Evolutionary conservation across 352 stramenopile species (phyloP), one percentile per base, ranked within the genome.

Genomic region (Phytophthora hybrid): DNA sequence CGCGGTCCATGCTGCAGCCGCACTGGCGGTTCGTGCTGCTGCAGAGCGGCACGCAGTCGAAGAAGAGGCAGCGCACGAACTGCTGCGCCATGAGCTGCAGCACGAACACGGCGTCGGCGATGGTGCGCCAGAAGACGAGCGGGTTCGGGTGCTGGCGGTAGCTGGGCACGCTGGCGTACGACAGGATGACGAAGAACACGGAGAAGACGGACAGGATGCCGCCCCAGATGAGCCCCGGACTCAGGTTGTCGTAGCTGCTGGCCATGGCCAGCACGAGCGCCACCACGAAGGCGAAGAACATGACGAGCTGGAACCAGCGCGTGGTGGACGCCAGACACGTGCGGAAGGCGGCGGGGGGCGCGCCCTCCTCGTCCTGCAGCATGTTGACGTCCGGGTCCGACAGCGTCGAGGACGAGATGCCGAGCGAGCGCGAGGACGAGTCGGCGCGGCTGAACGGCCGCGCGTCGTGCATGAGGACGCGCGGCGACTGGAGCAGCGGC

Each of bases 101-200:
- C 68, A 95, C 89, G 69, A 96, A 96, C 19, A 95, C 79, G 18
- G 84, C 84, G 73, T 97, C 90, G 23, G 87, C 87, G 68, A 97
- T 95, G 16, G 89, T 93, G 55, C 89, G 87, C 88, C 88, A 97
- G 68, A 97, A 97, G 29, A 97, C 88, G 56, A 97, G 86, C 69
- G 90, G 89, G 59, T 97, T 97, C 29, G 90, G 90, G 63, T 97
- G 90, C 66, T 95, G 89, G 0, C 90, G 82, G 73, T 94, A 95
- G 58, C 82, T 85, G 3, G 84, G 86, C 23, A 95, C 88, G 65
- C 88, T 94, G 14, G 77, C 82, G 71, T 95, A 97, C 66, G 82
- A 93, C 9, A 97, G 58, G 47, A 97, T 93, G 32, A 97, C 89
- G 58, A 95, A 93, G 62, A 96, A 86, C 59, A 96, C 89, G n/a